Conservation (phyloP, 768 basidiomycete genomes). For the Mycena rosella region DNA sequence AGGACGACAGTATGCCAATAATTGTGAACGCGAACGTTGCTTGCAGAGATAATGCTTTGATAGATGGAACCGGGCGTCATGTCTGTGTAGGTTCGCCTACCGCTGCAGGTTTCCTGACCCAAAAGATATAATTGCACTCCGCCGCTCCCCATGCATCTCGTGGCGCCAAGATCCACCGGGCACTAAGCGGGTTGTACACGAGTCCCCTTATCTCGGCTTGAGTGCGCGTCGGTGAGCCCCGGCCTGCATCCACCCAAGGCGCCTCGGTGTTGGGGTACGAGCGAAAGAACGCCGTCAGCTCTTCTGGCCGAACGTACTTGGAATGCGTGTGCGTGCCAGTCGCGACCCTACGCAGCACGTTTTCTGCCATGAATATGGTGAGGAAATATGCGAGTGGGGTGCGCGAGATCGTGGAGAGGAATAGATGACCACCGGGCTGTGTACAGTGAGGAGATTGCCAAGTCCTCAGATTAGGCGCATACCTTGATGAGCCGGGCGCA, state of each 20-base stretch:
- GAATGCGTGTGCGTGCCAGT: conserved; percentile 92
- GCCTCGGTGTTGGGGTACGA: conserved; percentile 51
- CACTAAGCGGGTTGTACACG: conserved; percentile 78
- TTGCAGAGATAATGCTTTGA: no score
- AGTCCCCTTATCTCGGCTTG: conserved; percentile 88
- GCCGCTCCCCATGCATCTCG: conserved; percentile 66
- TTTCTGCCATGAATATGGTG: conserved; percentile 79
- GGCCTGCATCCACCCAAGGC: conserved; percentile 24
- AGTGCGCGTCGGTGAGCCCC: conserved; percentile 61
- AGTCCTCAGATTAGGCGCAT: neutral
- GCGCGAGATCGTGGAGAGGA: conserved; percentile 95
- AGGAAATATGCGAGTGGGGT: conserved; percentile 64
- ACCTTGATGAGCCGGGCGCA: conserved; percentile 93
- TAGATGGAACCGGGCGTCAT: no score
- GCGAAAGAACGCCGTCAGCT: conserved; percentile 87
- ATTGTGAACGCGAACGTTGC: no score
- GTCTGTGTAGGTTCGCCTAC: neutral
- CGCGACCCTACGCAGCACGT: conserved; percentile 82
- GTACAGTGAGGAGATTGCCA: neutral
- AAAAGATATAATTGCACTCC: conserved; percentile 86
- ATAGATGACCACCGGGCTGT: conserved; percentile 95
- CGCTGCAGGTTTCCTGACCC: conserved; percentile 79
- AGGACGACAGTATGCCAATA: no score
- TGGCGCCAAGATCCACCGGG: conserved; percentile 78
- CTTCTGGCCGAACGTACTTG: conserved; percentile 90